Evolutionary conservation across 305 asterid genomes (phyloP), one percentile per base, ranked within the genome.

Genomic region (Fraxinus baroniana): DNA sequence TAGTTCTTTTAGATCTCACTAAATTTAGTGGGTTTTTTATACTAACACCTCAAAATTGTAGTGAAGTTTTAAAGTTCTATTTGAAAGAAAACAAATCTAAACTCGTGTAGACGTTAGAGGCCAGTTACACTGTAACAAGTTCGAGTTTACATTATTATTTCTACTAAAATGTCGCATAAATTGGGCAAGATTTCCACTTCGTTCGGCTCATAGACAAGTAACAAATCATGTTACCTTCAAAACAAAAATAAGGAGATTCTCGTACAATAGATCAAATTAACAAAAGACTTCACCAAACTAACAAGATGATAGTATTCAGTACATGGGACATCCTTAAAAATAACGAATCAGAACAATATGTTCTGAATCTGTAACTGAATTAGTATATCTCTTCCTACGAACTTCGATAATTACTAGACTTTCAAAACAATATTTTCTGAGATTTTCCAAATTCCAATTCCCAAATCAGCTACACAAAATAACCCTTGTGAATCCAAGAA

Each of bases 401-500:
- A n/a, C 8, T 7, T 18, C 22, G 64, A 55, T 55, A n/a, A 55
- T 22, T n/a, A 55, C 64, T 55, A 24, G 18, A 55, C 6, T 55
- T 55, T 55, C 64, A 55, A n/a, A 55, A n/a, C 3, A 52, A 52
- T 17, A 55, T 52, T 55, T 55, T 55, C 24, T 55, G 26, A 7
- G 26, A 57, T 57, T 57, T 57, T 57, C 26, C 66, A 57, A 18
- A 18, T 5, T 57, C 68, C 24, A 6, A 55, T n/a, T 18, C 26
- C 22, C 66, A 62, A 24, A 41, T 82, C 77, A 93, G 81, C 83
- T 76, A 81, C 99, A 95, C 80, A 95, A 78, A 68, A 94, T 87
- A 75, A 91, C 41, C 86, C 94, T 88, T 1, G 86, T 92, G 44
- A 94, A 87, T 46, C 84, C 94, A 88, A 95, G 84, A 35, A 89